Percentiles rank a stretch among this genome's conserved stretches.
phyloP scores from a whole-genome alignment of 257 asterid species.

The Rhazya stricta region DNA sequence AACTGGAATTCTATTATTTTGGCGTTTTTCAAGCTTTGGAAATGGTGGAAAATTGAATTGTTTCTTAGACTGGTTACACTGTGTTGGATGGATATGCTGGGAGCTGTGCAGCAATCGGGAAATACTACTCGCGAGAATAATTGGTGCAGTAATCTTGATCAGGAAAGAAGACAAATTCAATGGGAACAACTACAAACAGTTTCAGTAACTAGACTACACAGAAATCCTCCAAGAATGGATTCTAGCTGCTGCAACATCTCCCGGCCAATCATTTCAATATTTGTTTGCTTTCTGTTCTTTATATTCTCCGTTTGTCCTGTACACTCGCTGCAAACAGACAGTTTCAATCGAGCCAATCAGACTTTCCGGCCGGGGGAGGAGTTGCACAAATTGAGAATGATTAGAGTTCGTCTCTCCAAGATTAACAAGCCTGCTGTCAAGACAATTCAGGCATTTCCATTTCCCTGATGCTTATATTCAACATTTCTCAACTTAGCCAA shows the following conservation, averaged over 20 bases:
- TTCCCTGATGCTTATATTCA: not conserved
- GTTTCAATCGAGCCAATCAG: conserved; percentile 38
- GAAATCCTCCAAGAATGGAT: conserved; percentile 42
- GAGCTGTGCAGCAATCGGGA: conserved; percentile 20
- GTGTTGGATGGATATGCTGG: conserved; percentile 36
- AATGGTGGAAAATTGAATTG: conserved; percentile 41
- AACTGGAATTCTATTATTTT: conserved; percentile 19
- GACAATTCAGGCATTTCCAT: conserved; percentile 56
- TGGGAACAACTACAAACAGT: conserved; percentile 27
- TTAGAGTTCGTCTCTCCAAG: conserved; percentile 53
- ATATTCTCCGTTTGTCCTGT: conserved; percentile 46
- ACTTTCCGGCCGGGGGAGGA: conserved; percentile 51
- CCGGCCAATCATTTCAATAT: conserved; percentile 38
- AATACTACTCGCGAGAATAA: conserved; percentile 12
- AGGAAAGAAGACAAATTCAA: conserved; percentile 37
- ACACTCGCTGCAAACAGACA: conserved; percentile 24
- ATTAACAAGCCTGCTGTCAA: conserved; percentile 70
- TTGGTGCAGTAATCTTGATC: conserved; percentile 25
- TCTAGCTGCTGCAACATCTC: conserved; percentile 37
- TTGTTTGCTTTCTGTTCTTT: conserved; percentile 52
- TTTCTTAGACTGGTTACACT: conserved; percentile 16
- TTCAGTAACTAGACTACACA: conserved; percentile 17
- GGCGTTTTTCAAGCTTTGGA: conserved; percentile 28
- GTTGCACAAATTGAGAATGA: conserved; percentile 36
- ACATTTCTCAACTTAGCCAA: not conserved